phyloP scores from a whole-genome alignment of 2,329 filamentous ascomycete genomes.

The Grosmannia serpens region DNA sequence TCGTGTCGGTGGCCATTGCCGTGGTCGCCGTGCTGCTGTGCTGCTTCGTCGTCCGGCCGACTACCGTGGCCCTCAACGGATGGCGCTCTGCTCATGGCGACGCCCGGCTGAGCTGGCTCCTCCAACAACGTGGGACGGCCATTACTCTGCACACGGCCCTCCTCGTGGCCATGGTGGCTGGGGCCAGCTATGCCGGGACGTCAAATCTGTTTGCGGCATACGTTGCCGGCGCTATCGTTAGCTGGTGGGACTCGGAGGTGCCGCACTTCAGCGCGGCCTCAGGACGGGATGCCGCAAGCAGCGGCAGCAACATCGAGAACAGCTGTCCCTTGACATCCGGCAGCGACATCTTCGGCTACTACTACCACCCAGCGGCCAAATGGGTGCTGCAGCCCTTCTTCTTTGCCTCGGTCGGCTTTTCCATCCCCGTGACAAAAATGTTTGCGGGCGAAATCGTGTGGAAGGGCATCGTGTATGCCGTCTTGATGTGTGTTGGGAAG shows the following conservation, averaged over 20 bases:
- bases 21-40: constrained; percentile 34
- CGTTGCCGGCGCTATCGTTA: constrained; percentile 44
- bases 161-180: constrained; percentile 36
- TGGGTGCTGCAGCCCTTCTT: constrained; percentile 58
- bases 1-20: constrained; percentile 40
- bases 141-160: constrained; percentile 36
- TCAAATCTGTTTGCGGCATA: constrained; percentile 54
- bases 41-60: constrained; percentile 29
- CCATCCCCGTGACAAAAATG: constrained; percentile 62
- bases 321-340: background rate
- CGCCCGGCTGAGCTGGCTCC: constrained; percentile 14
- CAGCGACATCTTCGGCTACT: constrained; percentile 24
- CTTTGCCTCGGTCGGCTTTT: constrained; percentile 66
- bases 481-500: constrained; percentile 58
- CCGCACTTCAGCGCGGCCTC: constrained; percentile 11
- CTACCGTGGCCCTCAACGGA: constrained; percentile 23
- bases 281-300: background rate
- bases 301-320: background rate
- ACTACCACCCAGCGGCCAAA: constrained; percentile 27
- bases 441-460: constrained; percentile 54
- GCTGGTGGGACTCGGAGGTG: constrained; percentile 43
- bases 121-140: constrained; percentile 21
- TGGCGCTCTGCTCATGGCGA: constrained; percentile 15
- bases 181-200: constrained; percentile 47
- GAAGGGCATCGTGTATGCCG: constrained; percentile 60